Base-by-base conservation (phyloP, 2,329 filamentous ascomycete species). In the Epichloe bromicola region DNA sequence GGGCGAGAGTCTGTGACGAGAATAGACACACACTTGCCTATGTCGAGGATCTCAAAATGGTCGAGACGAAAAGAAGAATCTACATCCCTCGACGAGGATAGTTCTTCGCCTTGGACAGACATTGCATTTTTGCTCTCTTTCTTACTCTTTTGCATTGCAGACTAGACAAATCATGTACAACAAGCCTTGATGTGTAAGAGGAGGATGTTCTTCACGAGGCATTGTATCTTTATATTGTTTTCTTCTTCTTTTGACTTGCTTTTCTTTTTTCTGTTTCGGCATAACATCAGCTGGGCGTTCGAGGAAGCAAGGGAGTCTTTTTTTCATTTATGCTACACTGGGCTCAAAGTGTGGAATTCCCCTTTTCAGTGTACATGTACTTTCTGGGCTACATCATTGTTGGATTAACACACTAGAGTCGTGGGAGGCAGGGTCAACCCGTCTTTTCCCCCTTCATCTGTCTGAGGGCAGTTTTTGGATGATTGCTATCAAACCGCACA, bases 1-100 rank as follows among this genome's bases (percentile, higher is more conserved):
- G 76, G 65, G 76, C 73, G 23, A 63, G 76, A 36, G 66, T 80
- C 17, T 70, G 66, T 49, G 73, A 74, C 51, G 68, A 70, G 51
- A 66, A 70, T 46, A 61, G 73, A 36, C 63, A 73, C 7, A 64
- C 57, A 17, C 58, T 76, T 14, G 73, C 66, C 2, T 76, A 64
- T 50, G 68, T 75, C 6, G 68, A 58, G 3, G 74, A 76, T 52
- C 54, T 75, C 53, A 52, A 57, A 41, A 37, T 20, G 50, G 15
- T 12, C 11, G n/a, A 34, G 36, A 17, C 7, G 7, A 11, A 46
- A 34, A 17, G 15, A 15, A 14, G 15, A 33, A 7, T 4, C 4
- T n/a, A 10, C 30, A n/a, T 23, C 14, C n/a, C 20, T 30, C 42
- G 42, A 20, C 8, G 12, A 19, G 17, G 39, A 23, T 41, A 41